Evolutionary conservation across 805 yeast genomes (phyloP).

Genomic region (Teunomyces stri): DNA sequence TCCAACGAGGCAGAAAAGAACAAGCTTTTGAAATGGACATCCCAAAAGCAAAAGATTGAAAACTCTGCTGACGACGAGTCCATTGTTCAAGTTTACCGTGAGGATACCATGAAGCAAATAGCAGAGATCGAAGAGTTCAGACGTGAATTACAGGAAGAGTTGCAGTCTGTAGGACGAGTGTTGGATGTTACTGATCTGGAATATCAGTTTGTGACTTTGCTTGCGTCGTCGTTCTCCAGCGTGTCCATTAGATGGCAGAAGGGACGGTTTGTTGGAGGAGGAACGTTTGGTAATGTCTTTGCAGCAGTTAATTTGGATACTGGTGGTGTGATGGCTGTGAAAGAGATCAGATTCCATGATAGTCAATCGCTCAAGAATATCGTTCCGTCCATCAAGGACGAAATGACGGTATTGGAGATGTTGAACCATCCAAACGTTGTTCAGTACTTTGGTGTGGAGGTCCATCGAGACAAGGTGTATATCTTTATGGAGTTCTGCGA

Average conservation of each 20-base stretch:
- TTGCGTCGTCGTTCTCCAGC: slow-evolving; percentile 86
- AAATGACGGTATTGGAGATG: slow-evolving; percentile 94
- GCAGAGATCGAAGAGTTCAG: slow-evolving; percentile 59
- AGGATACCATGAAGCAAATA: slow-evolving; percentile 66
- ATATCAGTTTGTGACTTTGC: slow-evolving; percentile 77
- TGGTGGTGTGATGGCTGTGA: slow-evolving; percentile 96
- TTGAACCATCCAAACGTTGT: slow-evolving; percentile 95
- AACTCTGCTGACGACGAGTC: slow-evolving; percentile 40
- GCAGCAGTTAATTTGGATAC: slow-evolving; percentile 91
- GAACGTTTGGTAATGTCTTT: slow-evolving; percentile 91
- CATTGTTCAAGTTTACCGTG: slow-evolving; percentile 51
- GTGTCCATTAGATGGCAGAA: slow-evolving; percentile 97
- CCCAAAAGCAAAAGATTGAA: slow-evolving; percentile 52
- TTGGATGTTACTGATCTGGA: slow-evolving; percentile 85
- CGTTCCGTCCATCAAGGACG: slow-evolving; percentile 88
- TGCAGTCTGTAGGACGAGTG: slow-evolving; percentile 73
- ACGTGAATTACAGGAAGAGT: slow-evolving; percentile 38
- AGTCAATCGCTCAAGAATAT: slow-evolving; percentile 78
- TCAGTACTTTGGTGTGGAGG: slow-evolving; percentile 95
- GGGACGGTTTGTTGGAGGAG: slow-evolving; percentile 90
- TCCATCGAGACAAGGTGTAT: slow-evolving; percentile 91
- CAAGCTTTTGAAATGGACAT: slow-evolving; percentile 52
- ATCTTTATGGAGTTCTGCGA: slow-evolving; percentile 98
- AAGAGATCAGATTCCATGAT: slow-evolving; percentile 89
- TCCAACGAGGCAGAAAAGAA: slow-evolving; percentile 67